Evolutionary conservation across 768 basidiomycete species (phyloP).

Genomic region (Pleurotus cornucopiae): DNA sequence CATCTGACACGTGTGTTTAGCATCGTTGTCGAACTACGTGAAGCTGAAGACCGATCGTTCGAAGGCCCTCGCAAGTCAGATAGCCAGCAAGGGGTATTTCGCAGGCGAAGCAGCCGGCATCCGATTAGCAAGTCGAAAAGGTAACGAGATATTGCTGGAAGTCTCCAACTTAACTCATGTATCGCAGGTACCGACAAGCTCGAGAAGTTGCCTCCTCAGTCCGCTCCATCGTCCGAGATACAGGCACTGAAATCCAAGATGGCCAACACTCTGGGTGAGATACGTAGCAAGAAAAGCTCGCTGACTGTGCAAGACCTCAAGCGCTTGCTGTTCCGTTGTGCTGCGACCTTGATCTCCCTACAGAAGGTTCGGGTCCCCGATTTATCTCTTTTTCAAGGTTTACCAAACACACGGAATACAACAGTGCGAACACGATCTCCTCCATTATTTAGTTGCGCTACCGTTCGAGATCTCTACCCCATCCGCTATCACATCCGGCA

Average conservation of each 20-base stretch:
- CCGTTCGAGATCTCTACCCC: constrained; percentile 91
- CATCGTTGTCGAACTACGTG: constrained; percentile 49
- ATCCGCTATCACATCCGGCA: constrained; percentile 77
- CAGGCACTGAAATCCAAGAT: constrained; percentile 65
- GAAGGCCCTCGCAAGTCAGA: constrained; percentile 76
- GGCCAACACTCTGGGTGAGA: constrained; percentile 58
- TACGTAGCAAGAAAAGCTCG: constrained; percentile 67
- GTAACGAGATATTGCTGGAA: constrained; percentile 30
- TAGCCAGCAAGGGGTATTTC: constrained; percentile 89
- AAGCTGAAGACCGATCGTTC: constrained; percentile 78
- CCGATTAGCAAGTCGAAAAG: constrained; percentile 60
- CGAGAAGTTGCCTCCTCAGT: constrained; percentile 56
- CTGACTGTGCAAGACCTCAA: constrained; percentile 81
- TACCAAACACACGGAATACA: too few species aligned
- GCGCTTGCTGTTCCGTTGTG: constrained; percentile 81
- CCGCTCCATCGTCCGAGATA: constrained; percentile 59
- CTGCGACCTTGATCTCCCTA: constrained; percentile 71
- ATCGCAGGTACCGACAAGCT: constrained; percentile 50
- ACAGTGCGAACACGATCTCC: constrained; percentile 79
- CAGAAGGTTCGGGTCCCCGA: constrained; percentile 41
- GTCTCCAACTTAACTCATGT: constrained; percentile 1
- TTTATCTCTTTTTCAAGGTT: not conserved
- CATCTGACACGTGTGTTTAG: constrained; percentile 24
- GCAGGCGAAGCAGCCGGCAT: constrained; percentile 83
- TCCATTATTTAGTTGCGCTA: constrained; percentile 82